phyloP scores from a whole-genome alignment of 257 asterid species.

The Osmanthus fragrans region DNA sequence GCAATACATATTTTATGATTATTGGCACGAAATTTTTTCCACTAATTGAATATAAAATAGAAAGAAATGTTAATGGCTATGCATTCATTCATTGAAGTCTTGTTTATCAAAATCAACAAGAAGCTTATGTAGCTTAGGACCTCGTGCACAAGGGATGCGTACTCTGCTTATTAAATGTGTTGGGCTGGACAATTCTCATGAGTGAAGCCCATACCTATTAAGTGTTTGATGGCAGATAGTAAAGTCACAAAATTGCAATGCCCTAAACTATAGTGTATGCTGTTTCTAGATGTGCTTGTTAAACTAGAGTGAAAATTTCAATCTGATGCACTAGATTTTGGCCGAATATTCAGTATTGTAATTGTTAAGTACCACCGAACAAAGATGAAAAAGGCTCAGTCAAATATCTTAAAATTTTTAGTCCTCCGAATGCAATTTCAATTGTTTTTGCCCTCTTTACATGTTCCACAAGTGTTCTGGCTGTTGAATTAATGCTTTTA shows the following conservation, averaged over 20 bases:
- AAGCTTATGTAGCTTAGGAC: conserved; percentile 15
- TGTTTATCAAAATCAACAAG: conserved; percentile 2
- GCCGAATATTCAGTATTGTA: background rate
- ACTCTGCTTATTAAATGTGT: conserved; percentile 30
- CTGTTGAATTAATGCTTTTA: conserved; percentile 1
- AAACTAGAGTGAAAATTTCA: conserved; percentile 7
- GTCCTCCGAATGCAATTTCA: too few relatives aligned
- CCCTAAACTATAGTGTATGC: conserved; percentile 24
- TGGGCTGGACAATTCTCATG: conserved; percentile 22
- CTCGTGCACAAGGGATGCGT: conserved; percentile 25
- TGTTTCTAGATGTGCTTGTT: conserved; percentile 15
- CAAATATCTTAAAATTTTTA: background rate
- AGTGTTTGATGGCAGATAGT: conserved; percentile 28
- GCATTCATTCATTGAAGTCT: background rate
- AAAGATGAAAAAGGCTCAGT: background rate
- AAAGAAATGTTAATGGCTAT: background rate
- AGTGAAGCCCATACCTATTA: conserved; percentile 30
- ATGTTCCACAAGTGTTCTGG: conserved; percentile 1
- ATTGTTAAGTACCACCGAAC: background rate
- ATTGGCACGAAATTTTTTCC: background rate
- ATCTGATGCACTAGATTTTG: background rate
- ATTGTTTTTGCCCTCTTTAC: background rate
- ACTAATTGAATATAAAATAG: background rate
- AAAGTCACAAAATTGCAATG: conserved; percentile 26
- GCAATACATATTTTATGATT: background rate